Evolutionary conservation across 257 asterid genomes (phyloP).

Genomic region (Petunia secreta): DNA sequence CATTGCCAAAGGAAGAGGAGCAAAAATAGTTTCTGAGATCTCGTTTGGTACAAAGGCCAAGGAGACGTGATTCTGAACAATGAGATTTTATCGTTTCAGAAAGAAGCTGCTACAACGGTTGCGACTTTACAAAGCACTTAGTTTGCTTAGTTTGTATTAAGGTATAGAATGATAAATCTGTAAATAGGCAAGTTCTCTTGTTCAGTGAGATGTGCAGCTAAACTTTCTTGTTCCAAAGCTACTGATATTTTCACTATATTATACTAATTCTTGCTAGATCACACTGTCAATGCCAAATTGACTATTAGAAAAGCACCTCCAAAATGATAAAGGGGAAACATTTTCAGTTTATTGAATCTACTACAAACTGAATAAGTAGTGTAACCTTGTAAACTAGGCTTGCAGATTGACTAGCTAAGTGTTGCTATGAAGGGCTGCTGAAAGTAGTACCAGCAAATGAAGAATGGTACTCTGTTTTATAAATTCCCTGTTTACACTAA

Average conservation of each 20-base stretch:
- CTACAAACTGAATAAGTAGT: neutral
- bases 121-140: neutral
- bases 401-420: neutral
- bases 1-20: slow-evolving; percentile 90
- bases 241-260: neutral
- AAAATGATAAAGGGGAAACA: neutral
- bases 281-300: neutral
- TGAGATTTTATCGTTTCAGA: neutral
- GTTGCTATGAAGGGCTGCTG: neutral
- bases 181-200: neutral
- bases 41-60: slow-evolving; percentile 35
- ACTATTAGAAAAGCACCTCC: neutral
- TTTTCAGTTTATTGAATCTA: neutral
- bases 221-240: neutral
- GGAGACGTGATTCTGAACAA: slow-evolving; percentile 14
- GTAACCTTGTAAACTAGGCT: neutral
- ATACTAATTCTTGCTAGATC: neutral
- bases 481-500: slow-evolving; percentile 17
- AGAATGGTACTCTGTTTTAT: slow-evolving; percentile 19
- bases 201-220: neutral
- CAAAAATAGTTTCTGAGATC: slow-evolving; percentile 71
- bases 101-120: neutral
- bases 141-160: neutral
- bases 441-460: neutral
- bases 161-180: slow-evolving; percentile 14